phyloP scores from a whole-genome alignment of 345 rosid genomes.

The Erodium maritimum region DNA sequence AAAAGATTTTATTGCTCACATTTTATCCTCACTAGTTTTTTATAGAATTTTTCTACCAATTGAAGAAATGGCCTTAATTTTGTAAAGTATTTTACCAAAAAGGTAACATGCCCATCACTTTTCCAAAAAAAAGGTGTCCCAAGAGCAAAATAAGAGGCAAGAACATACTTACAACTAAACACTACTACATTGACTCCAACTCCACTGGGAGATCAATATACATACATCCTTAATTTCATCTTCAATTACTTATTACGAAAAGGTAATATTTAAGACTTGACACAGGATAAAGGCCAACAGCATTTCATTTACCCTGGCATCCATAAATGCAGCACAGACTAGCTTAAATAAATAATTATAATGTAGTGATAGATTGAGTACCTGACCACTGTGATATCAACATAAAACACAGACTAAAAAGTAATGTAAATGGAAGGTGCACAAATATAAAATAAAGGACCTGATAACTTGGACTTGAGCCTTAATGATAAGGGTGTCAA shows the following conservation, averaged over 20 bases:
- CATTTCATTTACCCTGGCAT: background rate
- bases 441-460: conserved; percentile 19
- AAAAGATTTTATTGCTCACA: too few relatives aligned
- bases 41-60: too few relatives aligned
- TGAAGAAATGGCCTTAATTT: too few relatives aligned
- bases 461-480: conserved; percentile 98
- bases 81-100: too few relatives aligned
- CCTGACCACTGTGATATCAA: background rate
- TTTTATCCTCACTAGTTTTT: too few relatives aligned
- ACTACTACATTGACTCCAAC: background rate
- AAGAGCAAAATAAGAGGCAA: too few relatives aligned
- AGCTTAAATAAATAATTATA: background rate
- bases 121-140: too few relatives aligned
- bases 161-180: too few relatives aligned
- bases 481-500: conserved; percentile 70
- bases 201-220: background rate
- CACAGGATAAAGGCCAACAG: background rate
- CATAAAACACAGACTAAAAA: conserved; percentile 1
- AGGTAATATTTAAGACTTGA: background rate
- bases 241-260: background rate
- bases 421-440: background rate
- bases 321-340: background rate
- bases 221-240: background rate
- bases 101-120: too few relatives aligned
- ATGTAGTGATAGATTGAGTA: background rate